Conservation (phyloP, 2,329 filamentous ascomycete genomes). For the Clonostachys solani region DNA sequence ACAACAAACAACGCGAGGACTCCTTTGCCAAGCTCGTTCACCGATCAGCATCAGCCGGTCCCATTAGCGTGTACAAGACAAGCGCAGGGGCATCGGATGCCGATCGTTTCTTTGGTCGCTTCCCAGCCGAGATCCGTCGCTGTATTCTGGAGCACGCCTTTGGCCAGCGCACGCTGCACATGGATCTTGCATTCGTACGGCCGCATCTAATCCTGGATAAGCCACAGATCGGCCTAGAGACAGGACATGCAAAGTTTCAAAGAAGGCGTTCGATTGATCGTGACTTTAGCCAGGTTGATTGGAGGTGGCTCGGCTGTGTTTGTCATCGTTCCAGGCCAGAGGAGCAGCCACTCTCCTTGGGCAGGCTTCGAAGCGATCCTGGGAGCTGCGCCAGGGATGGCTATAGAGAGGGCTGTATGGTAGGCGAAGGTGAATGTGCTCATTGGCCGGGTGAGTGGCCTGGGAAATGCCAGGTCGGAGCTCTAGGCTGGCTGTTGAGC, state of each 20-base stretch:
- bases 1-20: too few relatives aligned
- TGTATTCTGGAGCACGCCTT: neutral
- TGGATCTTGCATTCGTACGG: neutral
- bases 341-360: too few relatives aligned
- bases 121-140: constrained; percentile 1
- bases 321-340: constrained; percentile 1
- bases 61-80: too few relatives aligned
- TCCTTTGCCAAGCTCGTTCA: too few relatives aligned
- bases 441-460: neutral
- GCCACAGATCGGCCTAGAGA: too few relatives aligned
- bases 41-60: too few relatives aligned
- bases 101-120: neutral
- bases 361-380: neutral
- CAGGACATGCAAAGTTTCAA: too few relatives aligned
- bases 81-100: too few relatives aligned
- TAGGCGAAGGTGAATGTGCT: neutral
- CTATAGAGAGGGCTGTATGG: neutral
- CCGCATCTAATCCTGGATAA: neutral
- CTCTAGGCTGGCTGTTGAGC: constrained; percentile 4
- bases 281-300: neutral
- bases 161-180: neutral
- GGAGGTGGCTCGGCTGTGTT: constrained; percentile 4
- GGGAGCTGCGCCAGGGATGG: neutral
- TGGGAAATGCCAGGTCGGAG: constrained; percentile 3
- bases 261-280: too few relatives aligned